Evolutionary conservation across 169 alveolate genomes (phyloP).

Genomic region (Cyclospora cayetanensis): DNA sequence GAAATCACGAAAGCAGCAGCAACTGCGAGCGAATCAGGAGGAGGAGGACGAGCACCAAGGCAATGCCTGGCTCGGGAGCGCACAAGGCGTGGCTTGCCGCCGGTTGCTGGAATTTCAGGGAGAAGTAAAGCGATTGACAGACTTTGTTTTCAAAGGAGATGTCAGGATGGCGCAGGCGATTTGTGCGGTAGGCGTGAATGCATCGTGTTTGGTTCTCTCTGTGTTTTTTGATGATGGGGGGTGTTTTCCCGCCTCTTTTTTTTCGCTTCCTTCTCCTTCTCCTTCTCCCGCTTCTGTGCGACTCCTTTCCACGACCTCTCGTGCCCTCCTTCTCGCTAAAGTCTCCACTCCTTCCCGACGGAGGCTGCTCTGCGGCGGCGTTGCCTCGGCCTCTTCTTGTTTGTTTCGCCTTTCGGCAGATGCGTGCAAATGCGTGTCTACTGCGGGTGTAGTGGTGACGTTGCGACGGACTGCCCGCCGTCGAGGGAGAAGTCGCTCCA

Average conservation of each 20-base stretch:
- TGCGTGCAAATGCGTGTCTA: no score
- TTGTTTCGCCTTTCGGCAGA: no score
- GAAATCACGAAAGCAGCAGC: constrained; percentile 4
- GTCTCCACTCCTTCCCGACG: no score
- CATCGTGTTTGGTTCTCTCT: not conserved
- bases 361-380: no score
- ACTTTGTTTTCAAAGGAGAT: constrained; percentile 10
- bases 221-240: not conserved
- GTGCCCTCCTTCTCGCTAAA: no score
- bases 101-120: constrained; percentile 18
- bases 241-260: not conserved
- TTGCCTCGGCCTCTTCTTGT: no score
- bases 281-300: not conserved
- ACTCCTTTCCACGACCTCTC: no score
- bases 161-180: not conserved
- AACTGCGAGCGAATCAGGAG: not conserved
- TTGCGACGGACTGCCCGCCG: no score
- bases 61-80: not conserved
- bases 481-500: no score
- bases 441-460: no score
- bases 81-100: constrained; percentile 22
- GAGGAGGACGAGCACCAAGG: constrained; percentile 43
- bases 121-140: not conserved
- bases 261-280: not conserved
- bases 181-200: not conserved